Evolutionary conservation across 768 basidiomycete species (phyloP).

Genomic region (Naematelia aurantialba): DNA sequence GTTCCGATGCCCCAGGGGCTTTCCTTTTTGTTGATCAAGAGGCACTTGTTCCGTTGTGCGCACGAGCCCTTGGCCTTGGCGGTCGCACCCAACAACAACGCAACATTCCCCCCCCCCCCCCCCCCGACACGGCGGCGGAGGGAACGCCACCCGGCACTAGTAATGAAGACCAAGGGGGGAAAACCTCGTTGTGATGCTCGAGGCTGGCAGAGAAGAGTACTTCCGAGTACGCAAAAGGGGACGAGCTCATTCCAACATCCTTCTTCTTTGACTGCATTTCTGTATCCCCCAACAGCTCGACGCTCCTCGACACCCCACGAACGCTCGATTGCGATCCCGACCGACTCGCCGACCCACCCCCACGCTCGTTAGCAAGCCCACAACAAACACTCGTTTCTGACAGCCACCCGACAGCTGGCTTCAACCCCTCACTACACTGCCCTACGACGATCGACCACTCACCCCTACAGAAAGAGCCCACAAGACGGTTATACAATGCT

Average conservation of each 20-base stretch:
- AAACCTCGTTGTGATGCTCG: no score
- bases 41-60: neutral
- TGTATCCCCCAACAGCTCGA: neutral
- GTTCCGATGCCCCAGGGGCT: neutral
- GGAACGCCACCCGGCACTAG: neutral
- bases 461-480: conserved; percentile 5
- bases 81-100: neutral
- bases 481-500: conserved; percentile 26
- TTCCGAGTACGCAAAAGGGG: no score
- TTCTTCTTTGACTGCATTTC: neutral
- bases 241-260: no score
- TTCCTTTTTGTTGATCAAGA: no score
- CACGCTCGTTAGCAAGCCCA: neutral
- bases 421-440: neutral
- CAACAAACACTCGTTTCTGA: neutral
- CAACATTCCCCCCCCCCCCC: neutral
- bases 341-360: neutral
- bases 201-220: no score
- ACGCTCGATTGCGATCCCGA: neutral
- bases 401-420: neutral
- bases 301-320: neutral
- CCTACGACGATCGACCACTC: neutral
- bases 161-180: neutral
- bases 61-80: neutral
- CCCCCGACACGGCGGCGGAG: neutral